A percentile compares a stretch with the other conserved stretches of the same genome.
Conservation (phyloP, 2,329 filamentous ascomycete genomes). For the Talaromyces amestolkiae region DNA sequence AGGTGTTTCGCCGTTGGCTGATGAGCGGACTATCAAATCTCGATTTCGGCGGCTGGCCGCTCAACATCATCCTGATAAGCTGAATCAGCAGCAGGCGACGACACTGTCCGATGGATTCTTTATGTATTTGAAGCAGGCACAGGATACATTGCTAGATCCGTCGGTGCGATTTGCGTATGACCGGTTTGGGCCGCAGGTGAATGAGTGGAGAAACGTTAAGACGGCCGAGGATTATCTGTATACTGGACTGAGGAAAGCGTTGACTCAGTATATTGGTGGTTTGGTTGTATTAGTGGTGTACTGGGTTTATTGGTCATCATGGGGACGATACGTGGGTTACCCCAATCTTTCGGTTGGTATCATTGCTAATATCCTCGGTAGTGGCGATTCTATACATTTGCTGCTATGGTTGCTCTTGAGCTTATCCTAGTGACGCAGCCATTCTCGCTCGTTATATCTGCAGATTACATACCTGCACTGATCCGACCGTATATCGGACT, state of each 20-base stretch:
- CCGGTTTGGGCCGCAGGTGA: conserved; percentile 73
- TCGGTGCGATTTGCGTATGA: conserved; percentile 83
- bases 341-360: background rate
- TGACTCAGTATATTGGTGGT: conserved; percentile 41
- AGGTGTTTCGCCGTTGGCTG: conserved; percentile 64
- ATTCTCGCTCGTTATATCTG: conserved; percentile 38
- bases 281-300: conserved; percentile 40
- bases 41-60: conserved; percentile 74
- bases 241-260: conserved; percentile 56
- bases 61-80: conserved; percentile 80
- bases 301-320: conserved; percentile 41
- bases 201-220: conserved; percentile 54
- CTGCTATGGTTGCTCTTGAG: conserved; percentile 57
- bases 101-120: conserved; percentile 57
- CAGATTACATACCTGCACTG: conserved; percentile 30
- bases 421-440: conserved; percentile 57
- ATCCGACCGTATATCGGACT: conserved; percentile 34
- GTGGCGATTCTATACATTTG: conserved; percentile 55
- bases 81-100: conserved; percentile 31
- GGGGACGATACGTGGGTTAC: conserved; percentile 48
- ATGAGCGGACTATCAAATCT: conserved; percentile 75
- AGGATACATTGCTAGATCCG: conserved; percentile 77
- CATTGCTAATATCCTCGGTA: conserved; percentile 24
- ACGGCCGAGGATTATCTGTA: conserved; percentile 72
- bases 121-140: conserved; percentile 76